These are phyloP conservation scores for Blastobotrys peoriensis DNA, from an alignment of 805 yeast genomes.

Conservation along the genomic window DNA sequence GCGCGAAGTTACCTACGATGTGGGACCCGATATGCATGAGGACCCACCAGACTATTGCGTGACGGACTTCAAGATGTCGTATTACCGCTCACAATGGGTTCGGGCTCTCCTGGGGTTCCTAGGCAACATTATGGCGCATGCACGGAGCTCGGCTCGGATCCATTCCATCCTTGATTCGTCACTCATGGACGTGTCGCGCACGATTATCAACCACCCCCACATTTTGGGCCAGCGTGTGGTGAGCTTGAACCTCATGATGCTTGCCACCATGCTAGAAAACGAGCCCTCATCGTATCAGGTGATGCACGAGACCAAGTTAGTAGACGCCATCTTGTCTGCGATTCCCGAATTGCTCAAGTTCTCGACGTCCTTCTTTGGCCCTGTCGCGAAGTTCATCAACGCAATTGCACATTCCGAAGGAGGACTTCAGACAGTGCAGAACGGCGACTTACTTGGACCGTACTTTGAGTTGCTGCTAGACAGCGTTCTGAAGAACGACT, in stretches of 20 bases:
- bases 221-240: slow-evolving; percentile 64
- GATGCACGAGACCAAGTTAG: slow-evolving; percentile 68
- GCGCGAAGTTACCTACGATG: slow-evolving; percentile 58
- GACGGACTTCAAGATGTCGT: slow-evolving; percentile 32
- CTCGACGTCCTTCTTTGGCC: slow-evolving; percentile 49
- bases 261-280: slow-evolving; percentile 69
- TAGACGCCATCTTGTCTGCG: slow-evolving; percentile 56
- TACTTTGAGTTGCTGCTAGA: slow-evolving; percentile 49
- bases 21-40: slow-evolving; percentile 24
- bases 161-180: slow-evolving; percentile 84
- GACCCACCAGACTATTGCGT: slow-evolving; percentile 44
- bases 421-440: slow-evolving; percentile 55
- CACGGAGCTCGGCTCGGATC: slow-evolving; percentile 69
- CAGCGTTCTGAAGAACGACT: slow-evolving; percentile 39
- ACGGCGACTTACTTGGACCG: slow-evolving; percentile 33
- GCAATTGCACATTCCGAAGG: slow-evolving; percentile 74
- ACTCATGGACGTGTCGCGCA: slow-evolving; percentile 54
- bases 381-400: slow-evolving; percentile 70
- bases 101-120: slow-evolving; percentile 59
- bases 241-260: slow-evolving; percentile 54
- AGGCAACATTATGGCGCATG: slow-evolving; percentile 57
- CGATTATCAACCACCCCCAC: slow-evolving; percentile 48
- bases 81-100: slow-evolving; percentile 36
- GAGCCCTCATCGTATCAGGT: slow-evolving; percentile 87
- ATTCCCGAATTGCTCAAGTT: slow-evolving; percentile 48